phyloP scores from a whole-genome alignment of 163 green algal species.

The Scenedesmus sp. region DNA sequence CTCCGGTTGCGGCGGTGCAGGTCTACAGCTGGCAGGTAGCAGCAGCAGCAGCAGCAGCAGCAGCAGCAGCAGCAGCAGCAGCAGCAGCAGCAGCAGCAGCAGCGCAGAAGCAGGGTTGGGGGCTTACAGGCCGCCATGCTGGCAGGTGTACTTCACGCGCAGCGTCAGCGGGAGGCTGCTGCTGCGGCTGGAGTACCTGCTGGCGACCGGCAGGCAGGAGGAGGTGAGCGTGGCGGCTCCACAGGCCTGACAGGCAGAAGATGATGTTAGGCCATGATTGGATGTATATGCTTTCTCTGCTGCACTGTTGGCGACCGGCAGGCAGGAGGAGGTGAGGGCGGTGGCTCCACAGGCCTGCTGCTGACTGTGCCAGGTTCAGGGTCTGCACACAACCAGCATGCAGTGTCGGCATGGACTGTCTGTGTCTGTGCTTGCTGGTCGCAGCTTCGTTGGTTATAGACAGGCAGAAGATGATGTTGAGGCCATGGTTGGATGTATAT shows the following conservation, averaged over 20 bases:
- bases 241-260: too few relatives aligned
- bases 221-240: background rate
- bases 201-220: constrained; percentile 33
- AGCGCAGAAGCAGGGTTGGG: too few relatives aligned
- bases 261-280: too few relatives aligned
- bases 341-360: background rate
- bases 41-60: background rate
- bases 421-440: too few relatives aligned
- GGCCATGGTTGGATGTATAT: too few relatives aligned
- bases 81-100: constrained; percentile 30
- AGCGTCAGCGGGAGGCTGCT: constrained; percentile 17
- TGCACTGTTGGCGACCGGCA: too few relatives aligned
- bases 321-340: too few relatives aligned
- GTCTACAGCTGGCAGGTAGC: background rate
- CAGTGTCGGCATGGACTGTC: background rate
- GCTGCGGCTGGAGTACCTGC: constrained; percentile 40
- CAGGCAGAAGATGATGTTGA: too few relatives aligned
- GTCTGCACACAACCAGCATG: background rate
- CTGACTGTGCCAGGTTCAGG: too few relatives aligned
- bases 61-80: background rate
- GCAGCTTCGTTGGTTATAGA: too few relatives aligned
- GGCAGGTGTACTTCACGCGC: background rate
- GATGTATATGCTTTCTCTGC: too few relatives aligned
- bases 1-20: background rate
- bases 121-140: background rate